phyloP scores from a whole-genome alignment of 805 yeast species.

The Lipomyces orientalis region DNA sequence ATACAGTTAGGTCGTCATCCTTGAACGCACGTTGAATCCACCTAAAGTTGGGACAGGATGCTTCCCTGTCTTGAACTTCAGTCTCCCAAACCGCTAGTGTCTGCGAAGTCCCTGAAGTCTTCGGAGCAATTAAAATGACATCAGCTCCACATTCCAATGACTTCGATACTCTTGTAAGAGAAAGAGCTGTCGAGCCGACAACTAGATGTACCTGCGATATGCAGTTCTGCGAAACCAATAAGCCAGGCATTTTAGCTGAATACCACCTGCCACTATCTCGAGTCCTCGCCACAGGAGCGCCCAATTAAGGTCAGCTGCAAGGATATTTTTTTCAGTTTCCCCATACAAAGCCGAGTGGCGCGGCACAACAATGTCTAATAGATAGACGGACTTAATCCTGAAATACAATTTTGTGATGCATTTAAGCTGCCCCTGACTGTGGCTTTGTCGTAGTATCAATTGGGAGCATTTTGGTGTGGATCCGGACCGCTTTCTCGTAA shows the following conservation, averaged over 20 bases:
- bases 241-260: constrained; percentile 22
- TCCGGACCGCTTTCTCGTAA: too few species aligned
- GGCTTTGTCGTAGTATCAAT: too few species aligned
- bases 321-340: neutral
- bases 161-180: constrained; percentile 29
- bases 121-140: constrained; percentile 27
- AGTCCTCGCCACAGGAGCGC: neutral
- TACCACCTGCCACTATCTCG: neutral
- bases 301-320: neutral
- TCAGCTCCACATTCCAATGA: constrained; percentile 34
- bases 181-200: constrained; percentile 35
- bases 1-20: constrained; percentile 53
- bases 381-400: too few species aligned
- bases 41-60: constrained; percentile 15
- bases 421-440: too few species aligned
- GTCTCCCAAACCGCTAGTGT: constrained; percentile 13
- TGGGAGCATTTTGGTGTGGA: too few species aligned
- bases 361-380: too few species aligned
- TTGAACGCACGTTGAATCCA: constrained; percentile 49
- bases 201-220: constrained; percentile 32
- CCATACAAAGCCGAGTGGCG: too few species aligned
- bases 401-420: too few species aligned
- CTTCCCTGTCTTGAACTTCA: constrained; percentile 8
- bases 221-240: constrained; percentile 32
- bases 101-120: neutral